Evolutionary conservation across 495 filamentous ascomycete species (phyloP), one percentile per base, ranked within the genome.

Genomic region (Symbiotaphrina buchneri): DNA sequence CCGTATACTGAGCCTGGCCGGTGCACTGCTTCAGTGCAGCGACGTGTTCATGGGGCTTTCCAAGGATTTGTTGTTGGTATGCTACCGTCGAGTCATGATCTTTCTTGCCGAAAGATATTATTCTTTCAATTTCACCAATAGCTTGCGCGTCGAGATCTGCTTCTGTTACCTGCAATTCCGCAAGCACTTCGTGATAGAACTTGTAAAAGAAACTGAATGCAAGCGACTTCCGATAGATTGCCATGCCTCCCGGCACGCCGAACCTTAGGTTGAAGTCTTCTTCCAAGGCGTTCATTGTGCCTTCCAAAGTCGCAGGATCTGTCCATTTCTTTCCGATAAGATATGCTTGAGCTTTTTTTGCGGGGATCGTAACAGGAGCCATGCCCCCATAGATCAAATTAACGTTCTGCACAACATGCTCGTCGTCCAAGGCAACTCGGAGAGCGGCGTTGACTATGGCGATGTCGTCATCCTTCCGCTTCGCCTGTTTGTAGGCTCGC

Each of bases 391-490:
- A 95, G 0, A 84, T 73, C 14, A 94, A 62, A 37, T 74, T 75
- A 21, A 62, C 68, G 38, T 63, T 68, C 27, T 68, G 59, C 5
- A 92, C 79, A 7, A 63, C 47, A 22, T 83, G 60, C 3, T 53
- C 52, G 1, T 72, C 61, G 20, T 65, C 63, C 2, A 95, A 51
- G 2, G 58, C 59, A 5, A 92, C 59, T 27, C 76, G 69, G 22
- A 94, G 48, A 4, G 81, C 75, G 6, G 74, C 66, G 35, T 85
- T 94, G 24, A 92, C 85, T 35, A 95, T 93, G 6, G 85, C 85
- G 46, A 93, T 93, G 52, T 95, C 85, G 48, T 93, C 85, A 44
- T 94, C 85, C 42, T 93, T 93, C 31, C 85, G 58, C 58, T 94
- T 95, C 0, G 85, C 69, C 43, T 94, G 85, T 49, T 95, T 95